Evolutionary conservation across 1,139 yeast species (phyloP).

Genomic region (Pichia sp.): DNA sequence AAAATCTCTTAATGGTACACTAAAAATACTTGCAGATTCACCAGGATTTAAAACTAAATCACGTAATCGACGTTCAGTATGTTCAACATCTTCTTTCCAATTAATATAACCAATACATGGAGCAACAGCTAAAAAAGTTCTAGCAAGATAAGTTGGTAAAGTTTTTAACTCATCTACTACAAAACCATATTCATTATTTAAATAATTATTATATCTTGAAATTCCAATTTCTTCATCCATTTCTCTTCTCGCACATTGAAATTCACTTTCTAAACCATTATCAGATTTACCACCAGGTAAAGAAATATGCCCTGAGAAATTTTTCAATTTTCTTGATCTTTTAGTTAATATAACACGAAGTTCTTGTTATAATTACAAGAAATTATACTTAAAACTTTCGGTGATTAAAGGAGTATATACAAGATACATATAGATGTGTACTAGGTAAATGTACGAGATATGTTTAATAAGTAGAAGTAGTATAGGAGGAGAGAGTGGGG

Average conservation of each 20-base stretch:
- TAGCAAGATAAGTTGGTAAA: conserved; percentile 69
- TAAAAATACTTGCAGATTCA: conserved; percentile 61
- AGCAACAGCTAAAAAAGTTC: conserved; percentile 75
- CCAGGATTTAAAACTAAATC: conserved; percentile 53
- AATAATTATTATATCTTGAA: conserved; percentile 41
- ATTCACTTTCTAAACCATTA: conserved; percentile 54
- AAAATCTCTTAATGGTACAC: conserved; percentile 62
- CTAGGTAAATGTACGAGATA: too few relatives aligned
- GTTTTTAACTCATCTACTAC: conserved; percentile 50
- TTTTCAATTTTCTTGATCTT: conserved; percentile 59
- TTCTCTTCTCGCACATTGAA: conserved; percentile 73
- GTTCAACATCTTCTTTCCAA: conserved; percentile 27
- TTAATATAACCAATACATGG: conserved; percentile 72
- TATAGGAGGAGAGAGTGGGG: too few relatives aligned
- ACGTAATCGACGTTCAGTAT: conserved; percentile 29
- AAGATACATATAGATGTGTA: too few relatives aligned
- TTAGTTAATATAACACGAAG: conserved; percentile 71
- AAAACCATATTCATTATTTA: conserved; percentile 45
- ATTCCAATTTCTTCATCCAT: conserved; percentile 84
- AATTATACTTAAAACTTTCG: too few relatives aligned
- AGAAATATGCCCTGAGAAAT: conserved; percentile 83
- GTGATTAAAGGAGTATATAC: too few relatives aligned
- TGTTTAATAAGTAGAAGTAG: too few relatives aligned
- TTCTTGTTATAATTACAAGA: too few relatives aligned
- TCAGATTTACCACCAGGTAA: conserved; percentile 90